Conservation (phyloP, 2,329 filamentous ascomycete genomes). For the Phaeosphaeria sp. region DNA sequence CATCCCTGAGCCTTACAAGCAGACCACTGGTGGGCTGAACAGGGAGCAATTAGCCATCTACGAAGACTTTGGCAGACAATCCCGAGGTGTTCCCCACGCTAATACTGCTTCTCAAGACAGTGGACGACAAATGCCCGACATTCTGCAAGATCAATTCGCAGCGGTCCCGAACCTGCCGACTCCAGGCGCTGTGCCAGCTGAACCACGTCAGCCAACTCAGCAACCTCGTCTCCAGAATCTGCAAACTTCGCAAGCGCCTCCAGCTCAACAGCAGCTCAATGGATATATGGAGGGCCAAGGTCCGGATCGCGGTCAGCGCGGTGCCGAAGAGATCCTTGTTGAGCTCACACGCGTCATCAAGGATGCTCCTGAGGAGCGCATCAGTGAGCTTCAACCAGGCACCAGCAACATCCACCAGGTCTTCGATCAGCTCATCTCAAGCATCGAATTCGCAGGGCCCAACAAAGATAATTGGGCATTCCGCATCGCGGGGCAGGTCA, state of each 20-base stretch:
- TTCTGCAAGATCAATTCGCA: slow-evolving; percentile 67
- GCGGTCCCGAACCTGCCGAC: slow-evolving; percentile 67
- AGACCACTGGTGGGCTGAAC: slow-evolving; percentile 83
- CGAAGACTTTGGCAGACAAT: slow-evolving; percentile 91
- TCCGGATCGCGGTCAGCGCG: slow-evolving; percentile 50
- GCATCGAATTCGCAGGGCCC: slow-evolving; percentile 59
- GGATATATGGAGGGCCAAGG: slow-evolving; percentile 61
- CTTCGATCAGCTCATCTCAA: slow-evolving; percentile 63
- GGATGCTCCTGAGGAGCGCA: slow-evolving; percentile 63
- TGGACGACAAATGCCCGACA: slow-evolving; percentile 66
- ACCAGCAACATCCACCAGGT: slow-evolving; percentile 63
- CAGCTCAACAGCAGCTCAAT: slow-evolving; percentile 61
- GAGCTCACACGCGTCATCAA: slow-evolving; percentile 65
- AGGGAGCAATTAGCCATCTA: slow-evolving; percentile 94
- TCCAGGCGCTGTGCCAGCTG: slow-evolving; percentile 66
- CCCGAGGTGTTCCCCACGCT: slow-evolving; percentile 67
- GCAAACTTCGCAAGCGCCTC: slow-evolving; percentile 41
- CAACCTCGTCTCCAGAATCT: slow-evolving; percentile 51
- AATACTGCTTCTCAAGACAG: slow-evolving; percentile 65
- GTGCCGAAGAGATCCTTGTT: slow-evolving; percentile 61
- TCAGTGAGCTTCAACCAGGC: slow-evolving; percentile 61
- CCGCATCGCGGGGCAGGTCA: slow-evolving; percentile 63
- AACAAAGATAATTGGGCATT: slow-evolving; percentile 65
- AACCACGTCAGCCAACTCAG: slow-evolving; percentile 65
- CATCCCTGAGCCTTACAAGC: slow-evolving; percentile 91